Evolutionary conservation across 495 filamentous ascomycete species (phyloP), one percentile per base, ranked within the genome.

Genomic region (Bacidia gigantensis): DNA sequence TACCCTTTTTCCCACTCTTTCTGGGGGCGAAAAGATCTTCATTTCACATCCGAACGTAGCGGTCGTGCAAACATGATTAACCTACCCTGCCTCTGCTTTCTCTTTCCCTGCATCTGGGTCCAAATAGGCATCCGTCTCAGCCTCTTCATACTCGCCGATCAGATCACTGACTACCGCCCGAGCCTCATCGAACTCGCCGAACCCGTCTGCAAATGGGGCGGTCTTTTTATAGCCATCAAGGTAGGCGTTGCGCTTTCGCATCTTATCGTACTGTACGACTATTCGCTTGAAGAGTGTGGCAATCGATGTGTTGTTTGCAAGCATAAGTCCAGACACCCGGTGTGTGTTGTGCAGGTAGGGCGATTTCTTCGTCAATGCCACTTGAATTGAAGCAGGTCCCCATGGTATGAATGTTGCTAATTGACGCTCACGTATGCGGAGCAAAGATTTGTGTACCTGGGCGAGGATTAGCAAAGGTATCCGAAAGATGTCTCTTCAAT

Each of bases 351-450:
- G 80, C 46, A 96, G 80, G 65, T 98, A 96, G 2, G 92, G 93
- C 29, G 86, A 93, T 63, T 93, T 89, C 73, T 94, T 95, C 3
- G 92, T 96, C 41, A 97, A 70, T 1, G 92, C 92, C 11, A 98
- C 92, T 67, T 98, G 92, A 57, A 98, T 98, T 62, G 84, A 90
- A 11, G 92, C 92, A 0, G 92, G 92, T n/a, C 92, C 92, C 92
- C 92, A 98, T 14, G 93, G 93, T 56, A 98, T 97, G 63, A 98
- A 98, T 3, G 87, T 93, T 3, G 92, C 93, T 11, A 98, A 74
- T 42, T 86, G 82, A 46, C 92, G 86, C 68, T 98, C 92, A 32
- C 92, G 83, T 62, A 98, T 97, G 52, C 92, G 86, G 49, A 98
- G 81, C 49, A 98, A 75, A 32, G 89, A 95, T 79, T 98, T 98